Evolutionary conservation across 2,329 filamentous ascomycete species (phyloP).

Genomic region (Monilinia laxa): DNA sequence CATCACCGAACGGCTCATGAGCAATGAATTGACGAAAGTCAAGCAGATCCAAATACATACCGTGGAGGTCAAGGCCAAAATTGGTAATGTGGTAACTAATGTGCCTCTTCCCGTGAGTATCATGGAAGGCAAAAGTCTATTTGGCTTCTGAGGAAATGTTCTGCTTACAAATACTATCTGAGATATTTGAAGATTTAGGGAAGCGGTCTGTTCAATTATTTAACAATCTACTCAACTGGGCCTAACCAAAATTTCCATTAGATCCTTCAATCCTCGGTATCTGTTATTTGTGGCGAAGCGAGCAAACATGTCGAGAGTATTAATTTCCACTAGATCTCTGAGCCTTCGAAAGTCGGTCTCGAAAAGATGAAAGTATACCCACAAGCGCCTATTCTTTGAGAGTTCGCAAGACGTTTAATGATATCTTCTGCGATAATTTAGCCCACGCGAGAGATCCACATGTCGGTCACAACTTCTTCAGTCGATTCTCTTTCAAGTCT

Average conservation of each 20-base stretch:
- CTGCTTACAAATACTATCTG: neutral
- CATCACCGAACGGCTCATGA: slow-evolving; percentile 39
- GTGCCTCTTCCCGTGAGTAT: slow-evolving; percentile 43
- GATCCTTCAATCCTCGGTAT: neutral
- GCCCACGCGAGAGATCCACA: neutral
- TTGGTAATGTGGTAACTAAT: slow-evolving; percentile 66
- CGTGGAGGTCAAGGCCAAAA: slow-evolving; percentile 67
- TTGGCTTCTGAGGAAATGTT: slow-evolving; percentile 28
- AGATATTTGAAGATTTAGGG: neutral
- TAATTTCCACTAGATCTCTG: neutral
- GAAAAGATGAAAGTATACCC: neutral
- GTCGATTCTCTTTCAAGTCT: neutral
- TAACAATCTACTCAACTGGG: neutral
- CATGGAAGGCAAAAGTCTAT: slow-evolving; percentile 30
- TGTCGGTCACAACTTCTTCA: neutral
- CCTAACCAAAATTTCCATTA: neutral
- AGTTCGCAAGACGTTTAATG: neutral
- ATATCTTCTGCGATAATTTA: neutral
- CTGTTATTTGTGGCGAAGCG: neutral
- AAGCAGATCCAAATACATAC: slow-evolving; percentile 52
- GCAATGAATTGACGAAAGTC: slow-evolving; percentile 8
- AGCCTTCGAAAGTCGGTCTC: neutral
- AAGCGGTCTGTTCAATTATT: neutral
- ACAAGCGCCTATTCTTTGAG: neutral
- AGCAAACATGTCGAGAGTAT: neutral